phyloP scores from a whole-genome alignment of 2,329 filamentous ascomycete species.

The Achaetomium macrosporum region DNA sequence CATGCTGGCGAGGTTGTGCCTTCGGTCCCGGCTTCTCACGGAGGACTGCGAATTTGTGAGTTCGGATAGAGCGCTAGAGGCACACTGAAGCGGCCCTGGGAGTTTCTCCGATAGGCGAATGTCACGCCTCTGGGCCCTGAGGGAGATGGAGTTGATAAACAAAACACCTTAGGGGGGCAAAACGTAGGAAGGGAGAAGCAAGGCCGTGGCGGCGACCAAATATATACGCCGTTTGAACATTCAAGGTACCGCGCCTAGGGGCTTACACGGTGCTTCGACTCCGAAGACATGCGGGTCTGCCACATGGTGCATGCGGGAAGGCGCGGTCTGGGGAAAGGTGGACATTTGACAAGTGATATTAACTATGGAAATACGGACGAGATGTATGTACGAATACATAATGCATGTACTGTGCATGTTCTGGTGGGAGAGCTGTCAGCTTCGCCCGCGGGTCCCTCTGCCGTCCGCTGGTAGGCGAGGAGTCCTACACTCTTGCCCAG shows the following conservation, averaged over 20 bases:
- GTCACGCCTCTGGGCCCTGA: no score
- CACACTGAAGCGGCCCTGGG: no score
- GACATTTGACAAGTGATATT: background rate
- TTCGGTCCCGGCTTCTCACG: background rate
- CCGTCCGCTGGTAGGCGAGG: background rate
- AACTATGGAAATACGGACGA: background rate
- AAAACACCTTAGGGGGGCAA: background rate
- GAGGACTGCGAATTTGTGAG: background rate
- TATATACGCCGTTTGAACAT: constrained; percentile 3
- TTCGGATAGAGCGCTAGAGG: no score
- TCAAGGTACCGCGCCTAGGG: background rate
- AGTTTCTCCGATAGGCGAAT: no score
- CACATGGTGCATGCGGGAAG: constrained; percentile 2
- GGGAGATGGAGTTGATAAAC: no score
- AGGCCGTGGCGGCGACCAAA: constrained; percentile 3
- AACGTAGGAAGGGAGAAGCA: background rate
- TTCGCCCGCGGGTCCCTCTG: background rate
- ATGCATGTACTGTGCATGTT: background rate
- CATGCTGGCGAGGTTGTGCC: constrained; percentile 4
- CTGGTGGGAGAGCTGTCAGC: background rate
- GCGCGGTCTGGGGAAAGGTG: background rate
- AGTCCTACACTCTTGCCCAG: background rate
- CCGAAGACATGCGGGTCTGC: background rate
- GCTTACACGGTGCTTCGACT: background rate
- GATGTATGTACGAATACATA: background rate